Evolutionary conservation across 352 stramenopile genomes (phyloP).

Genomic region (Phytophthora idaei): DNA sequence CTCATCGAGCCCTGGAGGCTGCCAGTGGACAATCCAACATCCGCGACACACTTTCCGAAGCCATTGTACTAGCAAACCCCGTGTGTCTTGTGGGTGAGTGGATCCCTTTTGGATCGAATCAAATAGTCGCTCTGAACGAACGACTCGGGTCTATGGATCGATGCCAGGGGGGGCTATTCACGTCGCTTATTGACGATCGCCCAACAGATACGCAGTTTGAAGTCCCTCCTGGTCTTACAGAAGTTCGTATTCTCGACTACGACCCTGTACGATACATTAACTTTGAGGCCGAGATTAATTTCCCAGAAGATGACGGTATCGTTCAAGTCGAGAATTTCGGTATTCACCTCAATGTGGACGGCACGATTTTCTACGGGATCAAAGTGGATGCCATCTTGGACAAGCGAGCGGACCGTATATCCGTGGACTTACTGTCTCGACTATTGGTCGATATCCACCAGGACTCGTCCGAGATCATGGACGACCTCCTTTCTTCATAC

Average conservation of each 20-base stretch:
- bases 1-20: conserved; percentile 77
- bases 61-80: conserved; percentile 94
- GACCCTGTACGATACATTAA: conserved; percentile 97
- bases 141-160: conserved; percentile 95
- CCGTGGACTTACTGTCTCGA: conserved; percentile 92
- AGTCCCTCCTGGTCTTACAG: conserved; percentile 89
- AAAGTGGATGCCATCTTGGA: conserved; percentile 95
- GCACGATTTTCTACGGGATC: conserved; percentile 79
- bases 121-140: conserved; percentile 96
- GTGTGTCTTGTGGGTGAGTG: conserved; percentile 96
- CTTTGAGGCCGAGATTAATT: conserved; percentile 97
- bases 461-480: conserved; percentile 58
- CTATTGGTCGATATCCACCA: conserved; percentile 92
- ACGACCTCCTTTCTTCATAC: conserved; percentile 93
- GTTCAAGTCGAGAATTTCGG: conserved; percentile 97
- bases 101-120: conserved; percentile 97
- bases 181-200: conserved; percentile 87
- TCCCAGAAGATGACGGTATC: conserved; percentile 92
- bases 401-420: conserved; percentile 95
- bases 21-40: conserved; percentile 88
- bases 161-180: conserved; percentile 95
- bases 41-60: conserved; percentile 91
- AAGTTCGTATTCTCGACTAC: conserved; percentile 96
- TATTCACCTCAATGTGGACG: conserved; percentile 71
- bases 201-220: conserved; percentile 83